Conservation (phyloP, 768 basidiomycete species). For the Naganishia vaughanmartiniae region DNA sequence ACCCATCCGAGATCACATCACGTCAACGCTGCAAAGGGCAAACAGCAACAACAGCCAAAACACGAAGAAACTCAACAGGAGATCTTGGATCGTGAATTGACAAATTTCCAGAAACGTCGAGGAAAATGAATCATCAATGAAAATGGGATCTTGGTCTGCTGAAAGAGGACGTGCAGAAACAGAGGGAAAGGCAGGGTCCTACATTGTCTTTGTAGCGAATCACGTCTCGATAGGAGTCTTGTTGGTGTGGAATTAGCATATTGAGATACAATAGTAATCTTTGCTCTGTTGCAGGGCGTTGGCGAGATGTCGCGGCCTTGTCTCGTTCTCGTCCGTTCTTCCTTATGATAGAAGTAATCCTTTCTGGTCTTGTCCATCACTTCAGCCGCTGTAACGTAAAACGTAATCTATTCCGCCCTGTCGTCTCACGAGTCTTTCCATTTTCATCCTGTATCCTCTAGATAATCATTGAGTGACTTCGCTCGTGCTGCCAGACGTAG, state of each 20-base stretch:
- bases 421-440: background rate
- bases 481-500: background rate
- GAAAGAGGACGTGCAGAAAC: background rate
- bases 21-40: background rate
- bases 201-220: background rate
- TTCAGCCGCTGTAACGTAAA: background rate
- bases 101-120: constrained; percentile 8
- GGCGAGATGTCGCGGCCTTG: background rate
- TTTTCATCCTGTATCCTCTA: background rate
- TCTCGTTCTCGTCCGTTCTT: background rate
- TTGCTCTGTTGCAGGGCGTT: background rate
- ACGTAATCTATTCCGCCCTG: background rate
- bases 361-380: background rate
- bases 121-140: background rate
- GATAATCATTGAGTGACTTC: background rate
- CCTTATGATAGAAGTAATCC: background rate
- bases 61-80: constrained; percentile 17
- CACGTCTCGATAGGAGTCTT: background rate
- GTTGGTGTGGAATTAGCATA: background rate
- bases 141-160: background rate
- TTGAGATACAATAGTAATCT: background rate
- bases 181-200: background rate
- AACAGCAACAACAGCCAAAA: constrained; percentile 16
- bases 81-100: constrained; percentile 18
- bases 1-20: constrained; percentile 5